Base-by-base conservation (phyloP, 2,329 filamentous ascomycete species). In the Chaetothyriales sp. region DNA sequence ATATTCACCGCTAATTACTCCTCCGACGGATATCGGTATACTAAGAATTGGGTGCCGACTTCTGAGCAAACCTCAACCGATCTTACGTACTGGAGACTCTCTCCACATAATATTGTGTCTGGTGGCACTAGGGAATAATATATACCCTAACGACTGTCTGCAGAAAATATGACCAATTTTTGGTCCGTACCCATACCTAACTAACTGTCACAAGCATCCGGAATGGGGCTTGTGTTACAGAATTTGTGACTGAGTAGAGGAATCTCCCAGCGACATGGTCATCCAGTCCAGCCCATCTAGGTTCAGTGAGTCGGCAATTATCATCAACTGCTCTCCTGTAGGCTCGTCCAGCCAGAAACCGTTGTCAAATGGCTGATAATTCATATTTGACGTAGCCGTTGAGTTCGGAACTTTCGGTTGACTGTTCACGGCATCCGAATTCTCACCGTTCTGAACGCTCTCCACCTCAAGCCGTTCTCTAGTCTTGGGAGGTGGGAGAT, bases 261-360 rank as follows among this genome's bases (percentile, higher is more conserved):
- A 10, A 15, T 40, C 33, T 15, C 33, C 33, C 33, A 40, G 10
- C 33, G 46, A 47, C 28, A 25, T 29, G 28, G 46, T 47, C 46
- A 47, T 47, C 46, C 46, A 47, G 18, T 47, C 46, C 18, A 47
- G 8, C 20, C 46, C 46, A 29, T 47, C 46, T 20, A 47, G 54
- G 50, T 60, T 57, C 49, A 60, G 54, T 25, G 55, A 53, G 37
- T 60, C 53, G 5, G 57, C 59, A 46, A 60, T 48, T n/a, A 51
- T 51, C 40, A 57, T 52, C 33, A 61, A 48, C 33, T 57, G 54
- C 40, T 57, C 59, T 20, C 52, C 56, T 4, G 49, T 57, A 19
- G 57, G 47, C 10, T 50, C 55, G 10, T 54, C 51, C 33, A 53
- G 54, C 52, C 55, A 58, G 18, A 53, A 49, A 10, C 51, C 47